Percentiles rank a stretch among this genome's conserved stretches.
These are phyloP conservation scores for Backusella parvicylindrica DNA, from an alignment of 192 early-diverging fungal genomes.

Conservation along the genomic window DNA sequence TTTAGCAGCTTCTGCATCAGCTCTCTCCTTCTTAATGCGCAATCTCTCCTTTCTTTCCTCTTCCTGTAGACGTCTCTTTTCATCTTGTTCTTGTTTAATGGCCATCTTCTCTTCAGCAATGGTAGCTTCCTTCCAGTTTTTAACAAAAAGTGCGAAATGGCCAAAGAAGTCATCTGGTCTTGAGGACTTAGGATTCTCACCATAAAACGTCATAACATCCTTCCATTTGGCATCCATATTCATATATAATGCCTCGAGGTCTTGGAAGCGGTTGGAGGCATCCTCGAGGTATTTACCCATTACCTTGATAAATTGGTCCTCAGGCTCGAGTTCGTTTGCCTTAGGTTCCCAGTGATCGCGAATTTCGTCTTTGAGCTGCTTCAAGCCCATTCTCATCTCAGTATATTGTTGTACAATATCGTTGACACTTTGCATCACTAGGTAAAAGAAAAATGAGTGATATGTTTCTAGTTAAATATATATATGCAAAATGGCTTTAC, in stretches of 20 bases:
- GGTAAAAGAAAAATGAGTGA: background rate
- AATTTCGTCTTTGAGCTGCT: constrained; percentile 43
- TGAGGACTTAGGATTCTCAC: constrained; percentile 66
- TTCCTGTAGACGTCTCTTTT: constrained; percentile 30
- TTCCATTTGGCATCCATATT: constrained; percentile 71
- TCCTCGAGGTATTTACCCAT: constrained; percentile 59
- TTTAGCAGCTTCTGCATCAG: background rate
- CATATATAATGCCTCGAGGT: constrained; percentile 51
- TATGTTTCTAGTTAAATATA: background rate
- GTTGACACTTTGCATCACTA: constrained; percentile 28
- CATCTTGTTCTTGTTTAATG: constrained; percentile 39
- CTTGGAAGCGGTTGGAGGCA: constrained; percentile 56
- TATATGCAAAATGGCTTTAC: constrained; percentile 1
- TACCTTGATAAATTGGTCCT: constrained; percentile 64
- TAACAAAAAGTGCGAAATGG: constrained; percentile 67
- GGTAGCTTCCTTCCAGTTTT: constrained; percentile 51
- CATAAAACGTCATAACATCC: constrained; percentile 65
- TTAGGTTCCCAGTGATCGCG: constrained; percentile 35
- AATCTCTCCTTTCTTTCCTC: constrained; percentile 13
- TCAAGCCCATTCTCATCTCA: constrained; percentile 31
- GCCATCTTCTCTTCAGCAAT: constrained; percentile 17
- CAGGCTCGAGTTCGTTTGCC: constrained; percentile 35
- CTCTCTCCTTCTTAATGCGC: constrained; percentile 10
- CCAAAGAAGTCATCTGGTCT: constrained; percentile 82
- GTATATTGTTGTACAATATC: constrained; percentile 34